Evolutionary conservation across 2,329 filamentous ascomycete genomes (phyloP), one percentile per base, ranked within the genome.

Genomic region (Tolypocladium ovalisporum): DNA sequence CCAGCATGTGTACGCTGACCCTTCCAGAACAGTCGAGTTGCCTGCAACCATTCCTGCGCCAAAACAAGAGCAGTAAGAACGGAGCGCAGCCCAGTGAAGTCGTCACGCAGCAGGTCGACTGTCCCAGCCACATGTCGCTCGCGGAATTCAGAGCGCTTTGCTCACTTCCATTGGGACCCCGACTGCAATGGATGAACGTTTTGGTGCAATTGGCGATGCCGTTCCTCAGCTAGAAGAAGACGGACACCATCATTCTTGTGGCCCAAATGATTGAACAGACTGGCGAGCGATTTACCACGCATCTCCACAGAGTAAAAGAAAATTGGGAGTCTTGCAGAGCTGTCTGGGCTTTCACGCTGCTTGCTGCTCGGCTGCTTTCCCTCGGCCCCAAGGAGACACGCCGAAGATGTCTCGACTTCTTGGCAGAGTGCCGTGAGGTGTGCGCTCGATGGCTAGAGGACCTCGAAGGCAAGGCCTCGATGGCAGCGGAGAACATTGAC

Each of bases 131-230:
- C 24, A 67, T 87, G 47, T 72, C 76, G 0, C 58, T 82, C 0
- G 75, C 78, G 1, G 82, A 87, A 56, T 85, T 76, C 63, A 77
- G 79, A 56, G 70, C 75, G 0, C 75, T 85, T n/a, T 71, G 73
- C 0, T 64, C 74, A 0, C 61, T 86, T 3, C 73, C 78, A 0
- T 64, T 77, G 1, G 82, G 82, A 0, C 58, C 72, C 22, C 63
- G 66, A 1, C 66, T 84, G 10, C 79, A 82, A 54, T 86, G 82
- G 78, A 63, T 71, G 10, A 86, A 84, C 56, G 76, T 87, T 3
- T 63, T 83, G 0, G 63, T 72, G 1, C 77, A 85, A 62, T 65
- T 87, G 3, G 66, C 68, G 0, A 68, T 71, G 1, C 75, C 78
- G 0, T 70, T 70, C 1, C 55, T 87, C 0, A 76, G 82, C 51